Base-by-base conservation (phyloP, 371 early-diverging fungal species). In the Mucor racemosus region DNA sequence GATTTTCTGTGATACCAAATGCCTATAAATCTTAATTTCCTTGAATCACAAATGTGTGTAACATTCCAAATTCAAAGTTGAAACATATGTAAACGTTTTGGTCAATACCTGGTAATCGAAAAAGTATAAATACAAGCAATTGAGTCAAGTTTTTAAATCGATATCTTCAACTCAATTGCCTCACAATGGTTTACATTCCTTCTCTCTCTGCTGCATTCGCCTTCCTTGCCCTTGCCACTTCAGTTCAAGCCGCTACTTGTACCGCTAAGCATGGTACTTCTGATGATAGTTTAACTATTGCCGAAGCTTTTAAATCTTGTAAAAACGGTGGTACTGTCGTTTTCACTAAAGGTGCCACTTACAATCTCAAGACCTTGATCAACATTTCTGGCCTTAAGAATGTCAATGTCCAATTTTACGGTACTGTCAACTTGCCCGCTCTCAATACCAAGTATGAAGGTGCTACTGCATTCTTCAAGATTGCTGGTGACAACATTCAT, bases 291-390 rank as follows among this genome's bases (percentile, higher is more conserved):
- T n/a, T 70, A 17, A 67, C 62, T 42, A 77, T 77, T 39, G 64
- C 50, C 0, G 42, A 58, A 19, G 78, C 78, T 13, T 77, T 77
- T 66, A 61, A 65, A 0, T 57, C 60, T 15, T 77, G 76, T 58
- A 68, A 73, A 34, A 68, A 62, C 33, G 78, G 78, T n/a, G 78
- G 76, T 19, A 75, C 67, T 7, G 76, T 77, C 15, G 60, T 66
- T 7, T 77, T 77, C 41, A 44, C 78, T n/a, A 60, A 56, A 11
- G 78, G 73, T 4, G 36, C 69, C 1, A 73, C 60, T 38, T 77
- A 75, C 58, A 70, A 75, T 21, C 41, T 73, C 54, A 66, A 75
- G 7, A 41, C 62, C 1, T 60, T 77, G 39, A 60, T 77, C 17
- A 14, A 54, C 5, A 13, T 77, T 26, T 26, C 40, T 35, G 65